Evolutionary conservation across 1,284 basidiomycete genomes (phyloP), one percentile per base, ranked within the genome.

Genomic region (Gymnopus androsaceus): DNA sequence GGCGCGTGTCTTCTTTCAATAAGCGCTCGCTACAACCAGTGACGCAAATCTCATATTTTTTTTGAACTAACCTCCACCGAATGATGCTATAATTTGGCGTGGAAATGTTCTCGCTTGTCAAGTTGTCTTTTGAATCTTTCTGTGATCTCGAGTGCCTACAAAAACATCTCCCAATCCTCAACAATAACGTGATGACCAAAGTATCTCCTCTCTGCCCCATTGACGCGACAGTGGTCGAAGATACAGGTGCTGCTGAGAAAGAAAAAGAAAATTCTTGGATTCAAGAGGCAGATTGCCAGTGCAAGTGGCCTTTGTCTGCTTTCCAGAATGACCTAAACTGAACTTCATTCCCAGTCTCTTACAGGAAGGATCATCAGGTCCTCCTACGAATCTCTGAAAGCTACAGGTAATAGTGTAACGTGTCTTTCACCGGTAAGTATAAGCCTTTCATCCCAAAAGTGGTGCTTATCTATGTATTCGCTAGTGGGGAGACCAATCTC

Each of bases 401-500:
- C 31, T 19, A 49, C 28, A 5, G 47, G 28, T 21, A 49, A 33
- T 36, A 49, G 7, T 25, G 47, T 49, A n/a, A n/a, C n/a, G n/a
- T n/a, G n/a, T n/a, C n/a, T n/a, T n/a, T n/a, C n/a, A n/a, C n/a
- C n/a, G n/a, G n/a, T n/a, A n/a, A n/a, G n/a, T n/a, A n/a, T n/a
- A n/a, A n/a, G n/a, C n/a, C n/a, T n/a, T n/a, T n/a, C n/a, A n/a
- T n/a, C n/a, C n/a, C n/a, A n/a, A n/a, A n/a, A n/a, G n/a, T n/a
- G n/a, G n/a, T n/a, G n/a, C 3, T 12, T 23, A 5, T 49, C 21
- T 8, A 15, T 49, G 9, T 33, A 28, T 7, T 27, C 30, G 3
- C 30, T 49, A 34, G 28, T 19, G 47, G 47, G 47, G n/a, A 34
- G 47, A 49, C 47, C 47, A 49, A 19, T 34, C 47, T n/a, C 47